Base-by-base conservation (phyloP, 257 asterid genomes). In the Rehmannia glutinosa region DNA sequence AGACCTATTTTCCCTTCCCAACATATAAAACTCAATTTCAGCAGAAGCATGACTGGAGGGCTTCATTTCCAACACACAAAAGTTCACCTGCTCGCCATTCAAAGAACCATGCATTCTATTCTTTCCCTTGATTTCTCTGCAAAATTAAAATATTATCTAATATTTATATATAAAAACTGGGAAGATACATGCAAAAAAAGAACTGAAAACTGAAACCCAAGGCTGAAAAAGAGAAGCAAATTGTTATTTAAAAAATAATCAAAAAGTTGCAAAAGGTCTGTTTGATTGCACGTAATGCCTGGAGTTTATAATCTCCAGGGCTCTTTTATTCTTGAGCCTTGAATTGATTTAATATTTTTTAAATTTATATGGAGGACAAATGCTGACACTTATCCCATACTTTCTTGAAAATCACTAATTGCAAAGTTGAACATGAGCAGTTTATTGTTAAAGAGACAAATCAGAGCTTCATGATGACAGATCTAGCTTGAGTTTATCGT, bases 321-420 rank as follows among this genome's bases (percentile, higher is more conserved):
- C 30, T 28, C 49, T 45, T 52, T 15, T 25, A 25, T 33, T 49
- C 69, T 72, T 62, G 70, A 70, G 66, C 73, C 25, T 42, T 73
- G 73, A 57, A 73, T 47, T 52, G 56, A 28, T 50, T 41, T 52
- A 10, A 36, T 10, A 20, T 24, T 0, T 6, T 10, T 23, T 7
- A 8, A 23, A 49, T 62, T 39, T 64, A 49, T 28, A 53, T 62
- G 78, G 59, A 75, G 62, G 78, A 75, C 78, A 80, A 61, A 60
- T 63, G 83, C 82, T 79, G 87, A 82, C 82, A 79, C 3, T 30
- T 55, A 50, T 62, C 35, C 70, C 88, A 79, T 65, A 78, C 83
- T 70, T 66, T 58, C 73, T 70, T 74, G 75, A 46, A 35, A 59
- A 43, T 17, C 39, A 32, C 7, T 32, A n/a, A n/a, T n/a, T n/a